phyloP scores from a whole-genome alignment of 139 green algal genomes.

The Chlorella sp. region DNA sequence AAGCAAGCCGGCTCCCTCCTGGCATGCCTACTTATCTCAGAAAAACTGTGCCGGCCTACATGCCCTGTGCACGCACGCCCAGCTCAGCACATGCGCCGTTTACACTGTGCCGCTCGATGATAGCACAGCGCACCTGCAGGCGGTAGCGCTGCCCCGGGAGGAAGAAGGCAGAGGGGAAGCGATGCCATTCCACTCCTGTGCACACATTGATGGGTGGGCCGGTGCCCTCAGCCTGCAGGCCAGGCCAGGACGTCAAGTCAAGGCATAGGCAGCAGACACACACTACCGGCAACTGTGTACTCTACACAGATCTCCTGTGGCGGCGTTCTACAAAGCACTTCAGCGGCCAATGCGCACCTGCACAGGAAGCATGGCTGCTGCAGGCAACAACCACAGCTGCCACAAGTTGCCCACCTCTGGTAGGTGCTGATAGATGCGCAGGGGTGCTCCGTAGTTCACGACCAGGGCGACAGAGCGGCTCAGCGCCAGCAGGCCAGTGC shows the following conservation, averaged over 20 bases:
- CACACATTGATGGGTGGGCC: conserved; percentile 61
- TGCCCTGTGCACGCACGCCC: no score
- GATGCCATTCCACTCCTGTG: conserved; percentile 83
- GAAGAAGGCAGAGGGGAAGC: conserved; percentile 89
- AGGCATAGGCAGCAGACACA: no score
- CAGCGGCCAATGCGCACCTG: no score
- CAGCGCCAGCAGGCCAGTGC: conserved; percentile 35
- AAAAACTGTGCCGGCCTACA: no score
- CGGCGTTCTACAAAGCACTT: neutral
- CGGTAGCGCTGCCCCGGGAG: conserved; percentile 69
- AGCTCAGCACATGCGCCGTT: no score
- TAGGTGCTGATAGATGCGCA: conserved; percentile 50
- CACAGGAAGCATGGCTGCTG: neutral
- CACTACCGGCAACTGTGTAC: no score
- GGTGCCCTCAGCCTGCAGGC: neutral
- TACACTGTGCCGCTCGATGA: no score
- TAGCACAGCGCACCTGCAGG: conserved; percentile 30
- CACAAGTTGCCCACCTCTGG: conserved; percentile 4
- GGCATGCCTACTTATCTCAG: no score
- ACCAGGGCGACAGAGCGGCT: conserved; percentile 51
- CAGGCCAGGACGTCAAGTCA: neutral
- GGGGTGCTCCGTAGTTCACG: conserved; percentile 64
- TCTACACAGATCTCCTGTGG: no score
- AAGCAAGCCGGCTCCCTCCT: no score
- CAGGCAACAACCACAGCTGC: neutral